These are phyloP conservation scores for Waltergamsia citrina DNA, from an alignment of 2,329 filamentous ascomycete genomes.

Conservation along the genomic window DNA sequence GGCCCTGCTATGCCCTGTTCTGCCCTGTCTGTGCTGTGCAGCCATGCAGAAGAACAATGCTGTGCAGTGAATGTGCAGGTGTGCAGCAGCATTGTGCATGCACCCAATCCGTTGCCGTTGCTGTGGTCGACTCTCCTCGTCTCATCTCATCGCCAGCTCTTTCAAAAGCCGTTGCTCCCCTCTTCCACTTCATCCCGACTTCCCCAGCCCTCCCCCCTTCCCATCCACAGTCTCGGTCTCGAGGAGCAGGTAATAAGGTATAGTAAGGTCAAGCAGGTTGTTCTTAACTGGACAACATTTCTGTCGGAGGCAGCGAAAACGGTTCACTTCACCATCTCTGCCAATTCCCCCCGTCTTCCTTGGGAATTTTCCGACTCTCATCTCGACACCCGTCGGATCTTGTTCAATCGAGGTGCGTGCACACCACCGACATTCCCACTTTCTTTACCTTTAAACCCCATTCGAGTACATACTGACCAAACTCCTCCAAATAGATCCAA, in stretches of 20 bases:
- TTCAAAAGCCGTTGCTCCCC: constrained; percentile 31
- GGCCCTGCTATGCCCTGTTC: too few relatives aligned
- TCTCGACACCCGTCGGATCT: too few relatives aligned
- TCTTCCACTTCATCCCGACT: constrained; percentile 11
- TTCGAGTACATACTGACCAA: too few relatives aligned
- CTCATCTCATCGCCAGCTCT: constrained; percentile 9
- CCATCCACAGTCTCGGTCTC: constrained; percentile 15
- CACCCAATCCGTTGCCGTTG: neutral
- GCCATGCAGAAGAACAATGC: too few relatives aligned
- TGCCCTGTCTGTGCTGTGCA: too few relatives aligned
- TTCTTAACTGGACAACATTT: constrained; percentile 1
- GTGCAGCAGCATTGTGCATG: too few relatives aligned
- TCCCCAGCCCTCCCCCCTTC: constrained; percentile 10
- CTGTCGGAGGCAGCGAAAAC: neutral
- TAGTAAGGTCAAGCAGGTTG: constrained; percentile 3
- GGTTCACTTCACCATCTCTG: neutral
- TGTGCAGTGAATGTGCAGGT: too few relatives aligned
- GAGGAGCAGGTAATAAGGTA: constrained; percentile 10
- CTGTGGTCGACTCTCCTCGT: neutral
- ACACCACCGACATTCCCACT: neutral
- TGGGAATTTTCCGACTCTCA: too few relatives aligned
- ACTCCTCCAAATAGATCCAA: too few relatives aligned
- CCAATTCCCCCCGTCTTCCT: neutral
- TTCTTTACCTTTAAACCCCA: too few relatives aligned
- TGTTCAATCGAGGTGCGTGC: too few relatives aligned